Percentiles rank a stretch among this genome's conserved stretches.
Evolutionary conservation across 306 rosid species (phyloP).

Genomic region (Chamaecrista fasciculata): DNA sequence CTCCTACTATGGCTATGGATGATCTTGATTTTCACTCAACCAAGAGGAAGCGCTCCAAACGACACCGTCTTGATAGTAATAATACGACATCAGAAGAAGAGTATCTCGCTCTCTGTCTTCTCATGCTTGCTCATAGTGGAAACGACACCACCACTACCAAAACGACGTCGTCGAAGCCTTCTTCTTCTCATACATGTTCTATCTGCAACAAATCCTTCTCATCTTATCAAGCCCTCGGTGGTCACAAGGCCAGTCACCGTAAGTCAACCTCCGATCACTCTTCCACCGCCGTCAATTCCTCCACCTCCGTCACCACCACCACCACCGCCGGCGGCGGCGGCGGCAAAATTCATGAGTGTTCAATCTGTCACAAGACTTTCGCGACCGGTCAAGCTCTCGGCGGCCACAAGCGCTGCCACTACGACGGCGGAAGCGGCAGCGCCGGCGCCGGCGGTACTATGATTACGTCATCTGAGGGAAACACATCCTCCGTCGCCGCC

Average conservation of each 20-base stretch:
- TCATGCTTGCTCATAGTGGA: slow-evolving; percentile 84
- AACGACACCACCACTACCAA: not conserved
- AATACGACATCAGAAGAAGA: slow-evolving; percentile 65
- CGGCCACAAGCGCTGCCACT: slow-evolving; percentile 97
- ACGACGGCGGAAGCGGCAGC: slow-evolving; percentile 63
- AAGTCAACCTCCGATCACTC: slow-evolving; percentile 35
- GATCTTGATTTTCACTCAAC: slow-evolving; percentile 35
- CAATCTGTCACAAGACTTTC: slow-evolving; percentile 81
- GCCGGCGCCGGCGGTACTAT: slow-evolving; percentile 31
- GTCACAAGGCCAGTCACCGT: slow-evolving; percentile 96
- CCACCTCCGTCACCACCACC: not conserved
- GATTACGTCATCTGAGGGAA: slow-evolving; percentile 53
- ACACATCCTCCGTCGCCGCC: slow-evolving; percentile 44
- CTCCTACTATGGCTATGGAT: slow-evolving; percentile 41
- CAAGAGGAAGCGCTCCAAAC: slow-evolving; percentile 70
- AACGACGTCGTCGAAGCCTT: slow-evolving; percentile 28
- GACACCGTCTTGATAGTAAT: slow-evolving; percentile 42
- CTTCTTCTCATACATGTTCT: slow-evolving; percentile 54
- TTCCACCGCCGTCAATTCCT: slow-evolving; percentile 21
- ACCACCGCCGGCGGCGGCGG: not conserved
- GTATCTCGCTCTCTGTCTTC: slow-evolving; percentile 92
- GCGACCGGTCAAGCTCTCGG: slow-evolving; percentile 93
- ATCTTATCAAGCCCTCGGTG: slow-evolving; percentile 91
- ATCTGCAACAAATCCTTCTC: slow-evolving; percentile 72
- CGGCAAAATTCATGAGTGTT: slow-evolving; percentile 65